phyloP scores from a whole-genome alignment of 345 rosid genomes.

The Excoecaria cochinchinensis region DNA sequence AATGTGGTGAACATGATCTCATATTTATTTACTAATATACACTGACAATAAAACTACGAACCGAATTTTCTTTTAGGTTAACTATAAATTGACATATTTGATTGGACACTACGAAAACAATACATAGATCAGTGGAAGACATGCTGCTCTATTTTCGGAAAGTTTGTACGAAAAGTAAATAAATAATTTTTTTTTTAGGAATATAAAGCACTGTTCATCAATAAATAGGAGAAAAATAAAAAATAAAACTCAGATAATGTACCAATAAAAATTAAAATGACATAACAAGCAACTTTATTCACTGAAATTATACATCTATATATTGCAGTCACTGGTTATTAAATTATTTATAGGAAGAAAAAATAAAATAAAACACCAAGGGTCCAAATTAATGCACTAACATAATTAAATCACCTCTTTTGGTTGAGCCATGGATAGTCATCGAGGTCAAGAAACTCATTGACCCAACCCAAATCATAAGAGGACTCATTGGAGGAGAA shows the following conservation, averaged over 20 bases:
- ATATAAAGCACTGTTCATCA: no score
- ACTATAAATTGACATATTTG: no score
- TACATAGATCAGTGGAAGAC: background rate
- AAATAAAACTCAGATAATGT: no score
- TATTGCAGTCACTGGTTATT: no score
- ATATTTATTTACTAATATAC: no score
- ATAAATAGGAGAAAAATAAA: no score
- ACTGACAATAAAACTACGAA: no score
- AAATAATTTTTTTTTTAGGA: background rate
- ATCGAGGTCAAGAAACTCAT: slow-evolving; percentile 41
- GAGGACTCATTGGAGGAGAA: slow-evolving; percentile 35
- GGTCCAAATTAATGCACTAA: background rate
- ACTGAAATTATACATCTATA: background rate
- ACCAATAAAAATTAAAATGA: background rate
- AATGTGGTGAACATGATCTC: no score
- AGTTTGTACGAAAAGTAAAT: background rate
- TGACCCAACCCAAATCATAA: slow-evolving; percentile 46
- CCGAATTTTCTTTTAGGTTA: no score
- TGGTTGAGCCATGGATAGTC: slow-evolving; percentile 26
- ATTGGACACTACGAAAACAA: no score
- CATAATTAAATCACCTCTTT: background rate
- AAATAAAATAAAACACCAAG: background rate
- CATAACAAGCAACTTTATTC: background rate
- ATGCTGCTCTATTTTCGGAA: background rate
- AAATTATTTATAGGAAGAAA: background rate